These are phyloP conservation scores for Cryptococcus sp. DNA, from an alignment of 1,284 basidiomycete species.

Conservation along the genomic window DNA sequence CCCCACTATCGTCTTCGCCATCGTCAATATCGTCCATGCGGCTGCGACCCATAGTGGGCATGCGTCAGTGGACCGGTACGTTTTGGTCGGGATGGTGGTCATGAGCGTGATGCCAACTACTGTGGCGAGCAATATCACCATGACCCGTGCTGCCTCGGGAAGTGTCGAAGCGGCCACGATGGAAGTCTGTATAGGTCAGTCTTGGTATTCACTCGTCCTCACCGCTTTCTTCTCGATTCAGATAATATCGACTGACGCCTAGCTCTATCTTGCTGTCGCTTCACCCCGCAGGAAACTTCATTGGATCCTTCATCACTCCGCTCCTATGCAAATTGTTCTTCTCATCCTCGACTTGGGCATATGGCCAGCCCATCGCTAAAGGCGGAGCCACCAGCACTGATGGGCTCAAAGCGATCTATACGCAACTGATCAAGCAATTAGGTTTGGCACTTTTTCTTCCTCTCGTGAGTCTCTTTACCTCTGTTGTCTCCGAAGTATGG, in stretches of 20 bases:
- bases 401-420: slow-evolving; percentile 39
- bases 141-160: slow-evolving; percentile 43
- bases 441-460: slow-evolving; percentile 41
- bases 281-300: slow-evolving; percentile 19
- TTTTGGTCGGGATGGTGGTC: slow-evolving; percentile 41
- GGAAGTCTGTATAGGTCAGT: slow-evolving; percentile 40
- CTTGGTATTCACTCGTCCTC: too few relatives aligned
- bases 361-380: slow-evolving; percentile 34
- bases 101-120: slow-evolving; percentile 40
- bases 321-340: slow-evolving; percentile 42
- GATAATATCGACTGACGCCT: slow-evolving; percentile 1
- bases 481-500: not conserved
- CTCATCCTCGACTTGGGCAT: slow-evolving; percentile 31
- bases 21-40: slow-evolving; percentile 33
- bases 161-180: slow-evolving; percentile 40
- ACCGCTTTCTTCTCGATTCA: not conserved
- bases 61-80: slow-evolving; percentile 33
- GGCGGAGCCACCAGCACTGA: slow-evolving; percentile 26
- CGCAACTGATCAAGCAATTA: slow-evolving; percentile 37
- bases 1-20: slow-evolving; percentile 36
- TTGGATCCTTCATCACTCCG: slow-evolving; percentile 45
- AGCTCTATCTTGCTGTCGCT: not conserved
- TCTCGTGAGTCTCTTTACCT: slow-evolving; percentile 16
- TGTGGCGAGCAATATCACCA: slow-evolving; percentile 42
- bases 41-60: slow-evolving; percentile 15